Base-by-base conservation (phyloP, 306 rosid genomes). In the Pterocarpus santalinus region DNA sequence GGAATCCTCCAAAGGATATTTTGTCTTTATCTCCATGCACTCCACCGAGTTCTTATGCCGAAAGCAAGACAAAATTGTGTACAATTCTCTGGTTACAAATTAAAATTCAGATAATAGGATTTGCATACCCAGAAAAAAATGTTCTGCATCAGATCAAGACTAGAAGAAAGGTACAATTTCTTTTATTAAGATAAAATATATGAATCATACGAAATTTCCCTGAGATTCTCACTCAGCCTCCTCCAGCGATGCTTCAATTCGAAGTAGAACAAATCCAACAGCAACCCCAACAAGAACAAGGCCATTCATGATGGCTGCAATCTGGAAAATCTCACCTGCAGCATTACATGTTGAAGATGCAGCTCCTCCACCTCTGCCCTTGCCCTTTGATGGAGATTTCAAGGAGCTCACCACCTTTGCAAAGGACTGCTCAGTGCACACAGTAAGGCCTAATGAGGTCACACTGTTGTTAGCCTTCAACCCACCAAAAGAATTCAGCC, bases 241-340 rank as follows among this genome's bases (percentile, higher is more conserved):
- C 76, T 92, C 97, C 32, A 87, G 77, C 49, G 43, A 77, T 0
- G 94, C 93, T 84, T 92, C 97, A 15, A 92, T 72, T 82, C 90
- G 84, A 14, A 92, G 97, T 81, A 92, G 93, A 65, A 89, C 85
- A 28, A 86, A 89, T 22, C 91, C 93, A 7, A 89, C 86, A 1
- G 89, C 95, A 69, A 89, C 91, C 30, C 91, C 91, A 22, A 90
- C 35, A 43, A 92, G 90, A 71, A 85, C 88, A 70, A 86, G 90
- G 5, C 85, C 92, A 75, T 89, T 92, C 73, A 87, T 84, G 71
- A 90, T 86, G 28, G 85, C 88, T 7, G 92, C 97, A 83, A 92
- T 86, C 86, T 65, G 86, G 86, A 90, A 90, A 65, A 88, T 91
- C 85, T 89, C 90, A 73, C 33, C 92, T 39, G 75, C 92, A 15